Evolutionary conservation across 306 rosid genomes (phyloP).

Genomic region (Styphnolobium japonicum): DNA sequence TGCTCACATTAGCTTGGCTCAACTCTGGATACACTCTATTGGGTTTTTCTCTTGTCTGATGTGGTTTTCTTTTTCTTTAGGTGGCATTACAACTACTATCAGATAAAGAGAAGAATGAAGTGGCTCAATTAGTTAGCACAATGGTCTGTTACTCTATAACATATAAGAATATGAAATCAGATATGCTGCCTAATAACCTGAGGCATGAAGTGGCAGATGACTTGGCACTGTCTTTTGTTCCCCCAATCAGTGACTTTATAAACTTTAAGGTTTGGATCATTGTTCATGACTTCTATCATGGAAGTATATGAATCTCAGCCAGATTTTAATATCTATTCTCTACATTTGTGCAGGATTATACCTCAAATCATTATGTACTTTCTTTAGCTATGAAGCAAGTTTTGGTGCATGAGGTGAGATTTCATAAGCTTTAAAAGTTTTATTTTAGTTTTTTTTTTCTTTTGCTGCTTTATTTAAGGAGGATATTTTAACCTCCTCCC

Average conservation of each 20-base stretch:
- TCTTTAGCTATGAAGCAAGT: slow-evolving; percentile 84
- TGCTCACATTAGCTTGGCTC: slow-evolving; percentile 10
- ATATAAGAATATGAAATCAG: slow-evolving; percentile 56
- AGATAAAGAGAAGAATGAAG: slow-evolving; percentile 73
- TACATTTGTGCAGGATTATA: slow-evolving; percentile 62
- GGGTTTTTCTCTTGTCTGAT: slow-evolving; percentile 28
- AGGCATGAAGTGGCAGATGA: slow-evolving; percentile 55
- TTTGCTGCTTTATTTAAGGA: slow-evolving; percentile 1
- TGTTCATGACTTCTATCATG: slow-evolving; percentile 16
- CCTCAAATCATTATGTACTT: slow-evolving; percentile 58
- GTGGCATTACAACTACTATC: slow-evolving; percentile 73
- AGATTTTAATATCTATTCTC: slow-evolving; percentile 19
- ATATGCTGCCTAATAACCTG: slow-evolving; percentile 35
- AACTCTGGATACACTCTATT: background rate
- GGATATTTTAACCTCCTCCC: background rate
- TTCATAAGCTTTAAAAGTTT: slow-evolving; percentile 4
- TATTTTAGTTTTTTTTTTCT: background rate
- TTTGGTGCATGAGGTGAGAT: slow-evolving; percentile 78
- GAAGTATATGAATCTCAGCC: slow-evolving; percentile 12
- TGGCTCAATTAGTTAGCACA: slow-evolving; percentile 67
- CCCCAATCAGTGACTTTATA: slow-evolving; percentile 62
- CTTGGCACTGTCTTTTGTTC: slow-evolving; percentile 60
- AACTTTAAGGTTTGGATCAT: slow-evolving; percentile 70
- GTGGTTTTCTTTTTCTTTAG: slow-evolving; percentile 39
- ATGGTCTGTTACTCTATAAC: slow-evolving; percentile 83